These are phyloP conservation scores for Striga hermonthica DNA, from an alignment of 305 asterid species.

Conservation along the genomic window DNA sequence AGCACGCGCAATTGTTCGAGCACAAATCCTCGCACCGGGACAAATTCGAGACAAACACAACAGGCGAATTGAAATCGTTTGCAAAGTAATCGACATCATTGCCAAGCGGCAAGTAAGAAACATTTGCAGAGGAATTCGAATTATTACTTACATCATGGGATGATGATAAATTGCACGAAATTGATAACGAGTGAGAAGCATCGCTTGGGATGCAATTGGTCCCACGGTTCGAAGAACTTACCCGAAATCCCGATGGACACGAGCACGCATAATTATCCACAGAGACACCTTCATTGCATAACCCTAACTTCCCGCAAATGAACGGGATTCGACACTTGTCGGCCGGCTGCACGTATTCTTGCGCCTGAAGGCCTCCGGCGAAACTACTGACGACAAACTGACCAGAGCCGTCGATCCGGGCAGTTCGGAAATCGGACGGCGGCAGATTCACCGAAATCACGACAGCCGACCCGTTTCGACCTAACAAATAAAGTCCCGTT, in stretches of 20 bases:
- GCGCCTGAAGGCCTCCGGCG: conserved; percentile 27
- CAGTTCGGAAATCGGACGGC: conserved; percentile 37
- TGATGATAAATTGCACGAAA: conserved; percentile 40
- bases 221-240: conserved; percentile 22
- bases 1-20: conserved; percentile 48
- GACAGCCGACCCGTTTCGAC: conserved; percentile 37
- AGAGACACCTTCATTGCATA: conserved; percentile 39
- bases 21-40: conserved; percentile 46
- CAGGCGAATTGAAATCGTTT: conserved; percentile 42
- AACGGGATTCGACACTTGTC: conserved; percentile 45
- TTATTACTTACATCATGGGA: conserved; percentile 17
- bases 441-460: conserved; percentile 38
- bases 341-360: conserved; percentile 38
- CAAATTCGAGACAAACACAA: conserved; percentile 28
- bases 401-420: conserved; percentile 45
- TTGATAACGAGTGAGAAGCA: conserved; percentile 34
- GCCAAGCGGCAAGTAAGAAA: conserved; percentile 47
- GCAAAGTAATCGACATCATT: conserved; percentile 49
- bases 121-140: conserved; percentile 26
- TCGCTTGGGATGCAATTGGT: conserved; percentile 39
- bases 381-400: conserved; percentile 39
- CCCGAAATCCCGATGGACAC: conserved; percentile 39
- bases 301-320: conserved; percentile 47
- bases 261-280: conserved; percentile 36
- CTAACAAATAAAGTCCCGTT: conserved; percentile 45